A percentile compares a stretch with the other conserved stretches of the same genome.
phyloP scores from a whole-genome alignment of 768 basidiomycete genomes.

The Lentinus tigrinus region DNA sequence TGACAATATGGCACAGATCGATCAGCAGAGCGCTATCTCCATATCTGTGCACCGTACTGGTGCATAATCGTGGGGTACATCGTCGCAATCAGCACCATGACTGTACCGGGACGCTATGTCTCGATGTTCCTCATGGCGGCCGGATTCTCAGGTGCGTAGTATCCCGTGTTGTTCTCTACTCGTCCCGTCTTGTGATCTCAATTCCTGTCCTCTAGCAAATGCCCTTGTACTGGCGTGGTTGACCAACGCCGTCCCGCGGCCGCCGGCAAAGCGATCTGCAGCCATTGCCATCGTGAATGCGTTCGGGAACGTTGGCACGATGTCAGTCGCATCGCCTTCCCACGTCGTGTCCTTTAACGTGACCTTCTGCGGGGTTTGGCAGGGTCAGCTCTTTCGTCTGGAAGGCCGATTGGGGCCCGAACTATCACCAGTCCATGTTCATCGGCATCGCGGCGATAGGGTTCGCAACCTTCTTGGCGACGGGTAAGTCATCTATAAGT shows the following conservation, averaged over 20 bases:
- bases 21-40: conserved; percentile 66
- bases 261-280: conserved; percentile 54
- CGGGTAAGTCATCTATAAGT: conserved; percentile 21
- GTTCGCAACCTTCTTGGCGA: conserved; percentile 30
- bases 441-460: conserved; percentile 40
- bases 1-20: conserved; percentile 34
- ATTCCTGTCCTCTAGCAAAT: conserved; percentile 28
- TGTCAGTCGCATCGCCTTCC: conserved; percentile 39
- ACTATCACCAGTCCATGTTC: conserved; percentile 43
- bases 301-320: conserved; percentile 51
- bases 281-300: conserved; percentile 67
- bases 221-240: conserved; percentile 58
- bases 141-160: conserved; percentile 43
- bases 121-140: conserved; percentile 63
- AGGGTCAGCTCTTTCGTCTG: not conserved
- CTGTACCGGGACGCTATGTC: conserved; percentile 54
- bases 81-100: conserved; percentile 54
- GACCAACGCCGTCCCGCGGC: conserved; percentile 57
- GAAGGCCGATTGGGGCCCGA: not conserved
- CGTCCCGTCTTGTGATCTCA: not conserved
- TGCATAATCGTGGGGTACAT: conserved; percentile 59
- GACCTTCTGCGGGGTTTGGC: too few species aligned
- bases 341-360: not conserved
- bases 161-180: not conserved
- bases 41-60: conserved; percentile 57